Conservation (phyloP, 106 monocot species). For the Chionographis japonica region DNA sequence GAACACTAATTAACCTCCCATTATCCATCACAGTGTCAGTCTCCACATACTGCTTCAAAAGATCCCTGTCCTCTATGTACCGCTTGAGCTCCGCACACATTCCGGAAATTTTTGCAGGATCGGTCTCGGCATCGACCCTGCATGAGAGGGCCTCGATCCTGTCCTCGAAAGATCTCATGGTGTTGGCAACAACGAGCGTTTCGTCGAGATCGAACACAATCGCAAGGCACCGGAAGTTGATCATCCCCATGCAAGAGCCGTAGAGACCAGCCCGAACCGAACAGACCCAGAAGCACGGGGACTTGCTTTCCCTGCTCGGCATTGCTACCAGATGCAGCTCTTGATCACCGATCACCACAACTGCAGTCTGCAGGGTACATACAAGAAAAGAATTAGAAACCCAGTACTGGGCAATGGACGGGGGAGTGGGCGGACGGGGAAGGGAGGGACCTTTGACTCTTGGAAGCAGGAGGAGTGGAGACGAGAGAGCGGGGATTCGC, state of each 20-base stretch:
- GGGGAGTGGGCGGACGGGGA: neutral
- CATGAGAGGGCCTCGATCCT: conserved; percentile 67
- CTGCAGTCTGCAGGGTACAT: conserved; percentile 49
- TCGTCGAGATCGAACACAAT: conserved; percentile 96
- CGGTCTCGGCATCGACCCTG: conserved; percentile 66
- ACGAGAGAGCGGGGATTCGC: conserved; percentile 36
- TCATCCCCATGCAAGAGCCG: conserved; percentile 63
- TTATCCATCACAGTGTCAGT: conserved; percentile 50
- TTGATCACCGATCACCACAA: conserved; percentile 54
- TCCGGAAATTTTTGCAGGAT: conserved; percentile 66
- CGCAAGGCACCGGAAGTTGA: conserved; percentile 81
- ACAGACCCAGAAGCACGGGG: conserved; percentile 91
- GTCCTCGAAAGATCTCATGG: conserved; percentile 95
- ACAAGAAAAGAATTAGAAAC: neutral
- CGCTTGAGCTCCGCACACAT: conserved; percentile 91
- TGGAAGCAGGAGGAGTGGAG: conserved; percentile 61
- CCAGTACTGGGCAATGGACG: neutral
- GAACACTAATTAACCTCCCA: conserved; percentile 43
- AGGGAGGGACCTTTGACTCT: conserved; percentile 27
- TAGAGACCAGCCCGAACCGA: conserved; percentile 56
- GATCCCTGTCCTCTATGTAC: conserved; percentile 69
- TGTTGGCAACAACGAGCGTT: conserved; percentile 91
- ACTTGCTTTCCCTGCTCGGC: conserved; percentile 52
- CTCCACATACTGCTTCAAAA: conserved; percentile 77
- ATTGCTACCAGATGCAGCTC: conserved; percentile 92